phyloP scores from a whole-genome alignment of 768 basidiomycete species.

The Lepiota venenata region DNA sequence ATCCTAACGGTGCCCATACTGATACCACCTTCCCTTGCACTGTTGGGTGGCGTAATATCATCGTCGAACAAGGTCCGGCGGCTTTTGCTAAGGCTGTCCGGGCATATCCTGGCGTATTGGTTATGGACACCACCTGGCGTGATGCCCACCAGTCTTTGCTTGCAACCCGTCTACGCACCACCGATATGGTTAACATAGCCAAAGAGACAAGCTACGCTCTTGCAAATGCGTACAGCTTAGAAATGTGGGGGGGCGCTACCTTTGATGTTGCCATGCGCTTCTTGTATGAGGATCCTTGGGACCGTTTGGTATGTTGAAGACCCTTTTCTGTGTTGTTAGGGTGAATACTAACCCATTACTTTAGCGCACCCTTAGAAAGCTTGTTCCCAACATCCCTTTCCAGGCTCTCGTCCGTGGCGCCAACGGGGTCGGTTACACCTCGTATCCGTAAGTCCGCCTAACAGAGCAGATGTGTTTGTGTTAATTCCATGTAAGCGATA shows the following conservation, averaged over 20 bases:
- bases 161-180: slow-evolving; percentile 92
- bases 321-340: background rate
- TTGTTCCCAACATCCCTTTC: slow-evolving; percentile 98
- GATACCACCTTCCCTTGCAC: slow-evolving; percentile 84
- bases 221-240: slow-evolving; percentile 92
- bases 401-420: slow-evolving; percentile 98
- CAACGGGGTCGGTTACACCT: slow-evolving; percentile 98
- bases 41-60: slow-evolving; percentile 96
- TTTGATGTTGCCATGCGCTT: slow-evolving; percentile 99
- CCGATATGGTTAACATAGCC: slow-evolving; percentile 98
- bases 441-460: slow-evolving; percentile 77
- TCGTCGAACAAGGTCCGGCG: slow-evolving; percentile 95
- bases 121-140: slow-evolving; percentile 99
- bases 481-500: slow-evolving; percentile 56
- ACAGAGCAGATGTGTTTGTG: background rate
- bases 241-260: slow-evolving; percentile 99
- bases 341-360: slow-evolving; percentile 14
- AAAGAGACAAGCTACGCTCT: slow-evolving; percentile 96
- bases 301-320: slow-evolving; percentile 68
- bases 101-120: slow-evolving; percentile 90
- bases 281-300: slow-evolving; percentile 99
- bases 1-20: slow-evolving; percentile 68
- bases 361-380: slow-evolving; percentile 85
- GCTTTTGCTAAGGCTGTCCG: slow-evolving; percentile 98
- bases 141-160: slow-evolving; percentile 98